phyloP scores from a whole-genome alignment of 805 yeast genomes.

The Barnettozyma sucrosica region DNA sequence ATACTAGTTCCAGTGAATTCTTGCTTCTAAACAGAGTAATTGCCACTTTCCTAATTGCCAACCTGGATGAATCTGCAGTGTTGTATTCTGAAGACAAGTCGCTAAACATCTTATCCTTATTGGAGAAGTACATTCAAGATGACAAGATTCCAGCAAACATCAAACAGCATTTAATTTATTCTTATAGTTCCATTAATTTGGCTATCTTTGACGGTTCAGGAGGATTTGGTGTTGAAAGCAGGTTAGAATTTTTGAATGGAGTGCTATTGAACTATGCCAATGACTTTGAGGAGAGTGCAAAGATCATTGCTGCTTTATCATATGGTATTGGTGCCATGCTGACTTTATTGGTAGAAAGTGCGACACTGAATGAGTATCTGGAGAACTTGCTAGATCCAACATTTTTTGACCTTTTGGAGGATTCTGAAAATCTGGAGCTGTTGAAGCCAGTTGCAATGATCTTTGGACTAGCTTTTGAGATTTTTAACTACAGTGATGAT shows the following conservation, averaged over 20 bases:
- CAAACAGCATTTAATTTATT: constrained; percentile 19
- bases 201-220: constrained; percentile 24
- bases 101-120: constrained; percentile 11
- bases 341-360: constrained; percentile 15
- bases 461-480: constrained; percentile 23
- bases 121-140: constrained; percentile 19
- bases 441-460: constrained; percentile 24
- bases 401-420: constrained; percentile 15
- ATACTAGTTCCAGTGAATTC: constrained; percentile 12
- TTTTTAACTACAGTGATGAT: constrained; percentile 33
- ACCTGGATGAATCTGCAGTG: constrained; percentile 21
- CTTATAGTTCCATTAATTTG: constrained; percentile 20
- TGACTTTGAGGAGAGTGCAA: constrained; percentile 9
- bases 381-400: constrained; percentile 20
- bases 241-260: constrained; percentile 16
- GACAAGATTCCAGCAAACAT: constrained; percentile 11
- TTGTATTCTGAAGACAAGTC: constrained; percentile 15
- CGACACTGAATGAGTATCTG: constrained; percentile 16
- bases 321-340: constrained; percentile 23
- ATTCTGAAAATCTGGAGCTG: constrained; percentile 16
- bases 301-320: constrained; percentile 16
- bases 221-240: constrained; percentile 24
- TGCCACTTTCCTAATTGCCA: constrained; percentile 20
- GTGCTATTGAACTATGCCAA: constrained; percentile 10
- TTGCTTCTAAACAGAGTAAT: constrained; percentile 13